Evolutionary conservation across 176 grass and related monocot genomes (phyloP).

Genomic region (Oryza coarctata): DNA sequence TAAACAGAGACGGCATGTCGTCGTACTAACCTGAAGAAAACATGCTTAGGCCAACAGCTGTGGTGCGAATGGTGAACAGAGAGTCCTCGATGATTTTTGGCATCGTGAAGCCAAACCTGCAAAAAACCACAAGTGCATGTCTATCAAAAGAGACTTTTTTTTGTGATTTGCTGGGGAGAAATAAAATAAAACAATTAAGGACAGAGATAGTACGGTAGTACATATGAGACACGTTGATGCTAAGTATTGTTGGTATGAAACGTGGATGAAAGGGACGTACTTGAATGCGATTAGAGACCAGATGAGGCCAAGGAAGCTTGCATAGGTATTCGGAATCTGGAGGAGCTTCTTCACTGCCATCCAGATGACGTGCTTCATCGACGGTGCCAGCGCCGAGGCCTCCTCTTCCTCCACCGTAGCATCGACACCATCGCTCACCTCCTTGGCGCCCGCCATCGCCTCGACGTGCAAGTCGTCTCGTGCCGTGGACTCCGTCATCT

Average conservation of each 20-base stretch:
- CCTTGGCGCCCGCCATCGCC: not conserved
- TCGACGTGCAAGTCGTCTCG: not conserved
- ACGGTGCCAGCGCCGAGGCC: not conserved
- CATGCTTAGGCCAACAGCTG: slow-evolving; percentile 85
- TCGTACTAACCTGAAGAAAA: slow-evolving; percentile 60
- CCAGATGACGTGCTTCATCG: slow-evolving; percentile 32
- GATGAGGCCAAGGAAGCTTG: slow-evolving; percentile 71
- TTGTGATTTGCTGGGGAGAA: not conserved
- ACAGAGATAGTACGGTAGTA: not conserved
- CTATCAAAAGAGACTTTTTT: not conserved
- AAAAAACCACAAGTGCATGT: not conserved
- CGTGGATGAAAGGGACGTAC: slow-evolving; percentile 40
- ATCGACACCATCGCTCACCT: not conserved
- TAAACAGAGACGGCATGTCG: not conserved
- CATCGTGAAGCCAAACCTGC: slow-evolving; percentile 64
- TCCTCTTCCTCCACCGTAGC: not conserved
- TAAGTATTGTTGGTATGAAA: not conserved
- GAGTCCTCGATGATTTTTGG: slow-evolving; percentile 66
- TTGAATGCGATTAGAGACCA: slow-evolving; percentile 79
- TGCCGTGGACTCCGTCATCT: slow-evolving; percentile 21
- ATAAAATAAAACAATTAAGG: not conserved
- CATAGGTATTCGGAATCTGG: slow-evolving; percentile 73
- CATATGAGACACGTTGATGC: not conserved
- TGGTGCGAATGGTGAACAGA: slow-evolving; percentile 52
- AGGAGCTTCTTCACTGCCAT: slow-evolving; percentile 76